These are phyloP conservation scores for Coemansia javaensis DNA, from an alignment of 192 early-diverging fungal species.

Conservation along the genomic window DNA sequence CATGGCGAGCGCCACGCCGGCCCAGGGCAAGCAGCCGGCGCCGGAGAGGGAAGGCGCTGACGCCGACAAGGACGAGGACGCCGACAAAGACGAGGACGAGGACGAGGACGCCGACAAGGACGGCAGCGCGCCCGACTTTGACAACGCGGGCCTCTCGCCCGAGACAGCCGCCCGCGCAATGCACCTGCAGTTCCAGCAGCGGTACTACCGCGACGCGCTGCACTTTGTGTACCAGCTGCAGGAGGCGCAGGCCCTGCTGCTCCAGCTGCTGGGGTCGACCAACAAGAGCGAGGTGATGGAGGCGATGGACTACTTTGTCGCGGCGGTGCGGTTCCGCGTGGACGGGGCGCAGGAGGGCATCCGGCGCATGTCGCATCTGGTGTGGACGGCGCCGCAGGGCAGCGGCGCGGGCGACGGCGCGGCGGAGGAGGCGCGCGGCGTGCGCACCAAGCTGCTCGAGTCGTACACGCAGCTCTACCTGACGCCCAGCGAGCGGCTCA, in stretches of 20 bases:
- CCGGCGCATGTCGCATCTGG: slow-evolving; percentile 90
- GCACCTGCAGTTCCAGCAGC: slow-evolving; percentile 55
- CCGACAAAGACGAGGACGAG: slow-evolving; percentile 26
- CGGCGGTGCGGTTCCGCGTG: slow-evolving; percentile 77
- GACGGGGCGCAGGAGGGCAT: slow-evolving; percentile 81
- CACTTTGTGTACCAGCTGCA: slow-evolving; percentile 80
- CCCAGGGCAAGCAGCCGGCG: slow-evolving; percentile 16
- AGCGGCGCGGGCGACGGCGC: slow-evolving; percentile 11
- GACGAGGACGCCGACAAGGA: slow-evolving; percentile 21
- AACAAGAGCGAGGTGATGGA: slow-evolving; percentile 92
- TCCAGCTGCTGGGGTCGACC: slow-evolving; percentile 82
- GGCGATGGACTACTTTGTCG: slow-evolving; percentile 92
- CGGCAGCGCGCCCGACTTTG: slow-evolving; percentile 19
- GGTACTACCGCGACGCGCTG: slow-evolving; percentile 88
- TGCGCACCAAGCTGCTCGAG: slow-evolving; percentile 69
- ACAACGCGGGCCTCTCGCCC: slow-evolving; percentile 36
- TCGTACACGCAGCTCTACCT: slow-evolving; percentile 79
- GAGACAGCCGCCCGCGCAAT: slow-evolving; percentile 52
- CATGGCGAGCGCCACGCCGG: slow-evolving; percentile 26
- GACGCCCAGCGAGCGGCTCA: slow-evolving; percentile 47
- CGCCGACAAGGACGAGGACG: slow-evolving; percentile 25
- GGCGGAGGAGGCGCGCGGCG: slow-evolving; percentile 66
- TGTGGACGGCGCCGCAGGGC: slow-evolving; percentile 69
- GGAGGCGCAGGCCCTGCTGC: slow-evolving; percentile 66
- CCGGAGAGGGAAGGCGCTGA: slow-evolving; percentile 10